Conservation (phyloP, 371 early-diverging fungal species). For the Rhizopus arrhizus region DNA sequence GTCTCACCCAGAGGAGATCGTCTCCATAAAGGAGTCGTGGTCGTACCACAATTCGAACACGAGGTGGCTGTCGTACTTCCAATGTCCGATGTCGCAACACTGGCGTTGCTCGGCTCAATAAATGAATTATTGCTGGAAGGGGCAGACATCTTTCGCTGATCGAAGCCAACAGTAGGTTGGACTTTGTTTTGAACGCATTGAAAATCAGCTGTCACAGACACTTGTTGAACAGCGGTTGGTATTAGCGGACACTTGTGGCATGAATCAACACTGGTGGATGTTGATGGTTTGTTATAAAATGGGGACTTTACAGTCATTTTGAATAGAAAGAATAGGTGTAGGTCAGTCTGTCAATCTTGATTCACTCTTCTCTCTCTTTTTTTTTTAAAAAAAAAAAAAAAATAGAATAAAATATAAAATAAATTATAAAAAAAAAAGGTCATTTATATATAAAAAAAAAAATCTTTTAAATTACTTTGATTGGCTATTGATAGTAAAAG, state of each 20-base stretch:
- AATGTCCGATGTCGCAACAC: constrained; percentile 60
- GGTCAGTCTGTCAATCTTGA: background rate
- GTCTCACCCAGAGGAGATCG: constrained; percentile 79
- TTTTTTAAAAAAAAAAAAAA: too few relatives aligned
- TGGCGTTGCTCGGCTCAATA: constrained; percentile 59
- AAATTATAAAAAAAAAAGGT: too few relatives aligned
- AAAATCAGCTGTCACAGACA: constrained; percentile 13
- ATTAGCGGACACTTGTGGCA: constrained; percentile 55
- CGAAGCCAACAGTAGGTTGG: constrained; percentile 49
- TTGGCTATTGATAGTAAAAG: too few relatives aligned
- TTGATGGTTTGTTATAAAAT: constrained; percentile 57
- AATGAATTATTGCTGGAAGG: constrained; percentile 49
- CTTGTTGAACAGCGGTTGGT: constrained; percentile 18
- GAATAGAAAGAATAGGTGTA: background rate
- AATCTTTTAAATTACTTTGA: too few relatives aligned
- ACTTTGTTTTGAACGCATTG: constrained; percentile 22
- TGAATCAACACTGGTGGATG: constrained; percentile 53
- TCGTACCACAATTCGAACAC: constrained; percentile 90
- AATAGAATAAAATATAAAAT: too few relatives aligned
- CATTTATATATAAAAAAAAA: too few relatives aligned
- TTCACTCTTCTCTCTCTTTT: too few relatives aligned
- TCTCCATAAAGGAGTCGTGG: constrained; percentile 93
- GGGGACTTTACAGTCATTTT: constrained; percentile 57
- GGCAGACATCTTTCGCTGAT: constrained; percentile 38
- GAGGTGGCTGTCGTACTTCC: constrained; percentile 54